Conservation (phyloP, 2,329 filamentous ascomycete genomes). For the Phaeomoniella chlamydospora region DNA sequence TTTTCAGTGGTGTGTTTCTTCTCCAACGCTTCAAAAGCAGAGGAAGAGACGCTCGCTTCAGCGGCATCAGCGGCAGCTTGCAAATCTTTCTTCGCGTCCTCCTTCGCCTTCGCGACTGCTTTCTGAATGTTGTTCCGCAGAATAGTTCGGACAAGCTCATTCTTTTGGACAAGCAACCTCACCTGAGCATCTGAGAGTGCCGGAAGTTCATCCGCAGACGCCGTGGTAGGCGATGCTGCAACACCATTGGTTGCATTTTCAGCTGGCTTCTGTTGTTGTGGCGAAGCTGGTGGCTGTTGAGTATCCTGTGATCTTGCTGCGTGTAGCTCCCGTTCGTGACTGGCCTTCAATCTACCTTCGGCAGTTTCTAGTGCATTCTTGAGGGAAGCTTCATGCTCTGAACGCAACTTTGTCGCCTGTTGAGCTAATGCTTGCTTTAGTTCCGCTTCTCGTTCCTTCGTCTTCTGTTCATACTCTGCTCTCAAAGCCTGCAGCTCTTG, state of each 20-base stretch:
- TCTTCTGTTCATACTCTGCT: slow-evolving; percentile 31
- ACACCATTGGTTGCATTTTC: slow-evolving; percentile 10
- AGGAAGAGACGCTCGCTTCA: slow-evolving; percentile 1
- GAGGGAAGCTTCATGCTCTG: slow-evolving; percentile 18
- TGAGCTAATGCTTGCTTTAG: slow-evolving; percentile 55
- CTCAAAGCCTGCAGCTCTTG: slow-evolving; percentile 25
- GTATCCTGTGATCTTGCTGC: slow-evolving; percentile 16
- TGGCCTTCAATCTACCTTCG: slow-evolving; percentile 20
- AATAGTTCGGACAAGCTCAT: slow-evolving; percentile 33
- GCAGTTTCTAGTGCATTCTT: slow-evolving; percentile 31
- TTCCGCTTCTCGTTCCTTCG: slow-evolving; percentile 36
- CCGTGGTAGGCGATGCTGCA: slow-evolving; percentile 13
- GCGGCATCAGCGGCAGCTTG: slow-evolving; percentile 3
- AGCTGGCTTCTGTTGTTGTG: slow-evolving; percentile 7
- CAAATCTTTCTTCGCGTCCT: slow-evolving; percentile 18
- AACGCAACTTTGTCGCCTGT: slow-evolving; percentile 45
- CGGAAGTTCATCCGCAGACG: slow-evolving; percentile 19
- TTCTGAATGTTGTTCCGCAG: slow-evolving; percentile 43
- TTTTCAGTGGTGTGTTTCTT: slow-evolving; percentile 17
- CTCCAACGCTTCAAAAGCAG: slow-evolving; percentile 6
- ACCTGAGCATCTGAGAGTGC: slow-evolving; percentile 34
- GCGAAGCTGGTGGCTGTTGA: slow-evolving; percentile 3
- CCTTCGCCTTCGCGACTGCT: slow-evolving; percentile 23
- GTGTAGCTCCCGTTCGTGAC: slow-evolving; percentile 28
- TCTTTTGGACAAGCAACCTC: slow-evolving; percentile 33